phyloP scores from a whole-genome alignment of 306 rosid genomes.

The Sechiopsis laciniata region DNA sequence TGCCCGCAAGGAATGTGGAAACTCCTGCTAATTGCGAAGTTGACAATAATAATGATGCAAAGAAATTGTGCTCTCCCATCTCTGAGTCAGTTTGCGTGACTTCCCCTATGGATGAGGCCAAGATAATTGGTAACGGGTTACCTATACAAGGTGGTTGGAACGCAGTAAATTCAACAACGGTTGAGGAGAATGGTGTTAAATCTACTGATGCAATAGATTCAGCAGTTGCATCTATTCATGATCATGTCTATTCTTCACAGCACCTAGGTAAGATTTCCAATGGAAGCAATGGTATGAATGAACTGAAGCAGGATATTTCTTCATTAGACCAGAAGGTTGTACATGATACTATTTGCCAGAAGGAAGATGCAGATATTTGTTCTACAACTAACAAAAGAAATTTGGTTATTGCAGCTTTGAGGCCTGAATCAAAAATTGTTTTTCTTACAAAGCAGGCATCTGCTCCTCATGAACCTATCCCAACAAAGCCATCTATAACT shows the following conservation, averaged over 20 bases:
- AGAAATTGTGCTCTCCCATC: constrained; percentile 29
- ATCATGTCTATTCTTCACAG: constrained; percentile 26
- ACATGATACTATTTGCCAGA: constrained; percentile 23
- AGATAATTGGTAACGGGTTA: constrained; percentile 27
- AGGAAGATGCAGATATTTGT: constrained; percentile 11
- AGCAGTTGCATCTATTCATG: constrained; percentile 29
- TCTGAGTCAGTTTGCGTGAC: constrained; percentile 36
- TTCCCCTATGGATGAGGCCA: constrained; percentile 26
- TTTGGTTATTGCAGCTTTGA: constrained; percentile 27
- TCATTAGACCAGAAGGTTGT: constrained; percentile 32
- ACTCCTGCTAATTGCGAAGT: constrained; percentile 34
- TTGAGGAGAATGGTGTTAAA: constrained; percentile 20
- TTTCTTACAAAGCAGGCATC: constrained; percentile 30
- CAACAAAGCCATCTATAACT: constrained; percentile 22
- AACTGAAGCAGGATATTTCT: constrained; percentile 32
- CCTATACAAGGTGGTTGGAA: constrained; percentile 22
- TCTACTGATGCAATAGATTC: constrained; percentile 23
- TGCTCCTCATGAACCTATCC: constrained; percentile 30
- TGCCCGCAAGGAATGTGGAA: constrained; percentile 27
- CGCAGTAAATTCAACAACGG: constrained; percentile 22
- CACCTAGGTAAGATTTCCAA: constrained; percentile 25
- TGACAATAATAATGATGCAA: constrained; percentile 33
- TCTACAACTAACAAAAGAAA: constrained; percentile 20
- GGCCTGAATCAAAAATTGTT: constrained; percentile 11
- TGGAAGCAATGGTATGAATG: constrained; percentile 24